Evolutionary conservation across 371 early-diverging fungal genomes (phyloP).

Genomic region (Lichtheimia hyalospora): DNA sequence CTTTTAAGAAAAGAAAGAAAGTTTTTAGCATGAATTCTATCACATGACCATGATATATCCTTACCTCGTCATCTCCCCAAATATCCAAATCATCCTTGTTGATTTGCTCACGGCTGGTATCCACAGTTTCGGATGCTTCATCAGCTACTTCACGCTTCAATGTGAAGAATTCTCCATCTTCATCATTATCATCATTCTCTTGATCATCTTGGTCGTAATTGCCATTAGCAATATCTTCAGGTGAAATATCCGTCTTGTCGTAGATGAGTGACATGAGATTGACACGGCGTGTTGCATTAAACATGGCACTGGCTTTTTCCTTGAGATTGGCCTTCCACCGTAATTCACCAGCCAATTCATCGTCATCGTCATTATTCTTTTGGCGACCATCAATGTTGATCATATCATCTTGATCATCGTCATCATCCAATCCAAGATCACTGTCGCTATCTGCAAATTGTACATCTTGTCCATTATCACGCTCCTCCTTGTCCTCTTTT

Average conservation of each 20-base stretch:
- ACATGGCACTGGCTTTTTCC: slow-evolving; percentile 67
- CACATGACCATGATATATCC: background rate
- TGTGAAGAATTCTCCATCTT: slow-evolving; percentile 69
- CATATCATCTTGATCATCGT: slow-evolving; percentile 50
- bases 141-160: slow-evolving; percentile 48
- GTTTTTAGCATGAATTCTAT: no score
- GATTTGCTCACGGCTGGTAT: slow-evolving; percentile 69
- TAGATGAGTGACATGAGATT: slow-evolving; percentile 91
- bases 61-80: slow-evolving; percentile 74
- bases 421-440: slow-evolving; percentile 57
- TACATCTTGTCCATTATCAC: slow-evolving; percentile 51
- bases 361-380: slow-evolving; percentile 30
- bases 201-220: slow-evolving; percentile 40
- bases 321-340: slow-evolving; percentile 77
- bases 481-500: slow-evolving; percentile 39
- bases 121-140: slow-evolving; percentile 45
- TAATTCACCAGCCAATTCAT: slow-evolving; percentile 58
- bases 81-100: slow-evolving; percentile 55
- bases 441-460: slow-evolving; percentile 77
- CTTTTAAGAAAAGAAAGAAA: no score
- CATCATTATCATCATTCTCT: slow-evolving; percentile 41
- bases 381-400: slow-evolving; percentile 43
- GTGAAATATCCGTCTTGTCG: slow-evolving; percentile 50
- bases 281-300: slow-evolving; percentile 59
- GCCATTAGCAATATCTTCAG: slow-evolving; percentile 56